Percentiles rank a stretch among this genome's conserved stretches.
Conservation (phyloP, 2,329 filamentous ascomycete genomes). For the Alternaria longipes region DNA sequence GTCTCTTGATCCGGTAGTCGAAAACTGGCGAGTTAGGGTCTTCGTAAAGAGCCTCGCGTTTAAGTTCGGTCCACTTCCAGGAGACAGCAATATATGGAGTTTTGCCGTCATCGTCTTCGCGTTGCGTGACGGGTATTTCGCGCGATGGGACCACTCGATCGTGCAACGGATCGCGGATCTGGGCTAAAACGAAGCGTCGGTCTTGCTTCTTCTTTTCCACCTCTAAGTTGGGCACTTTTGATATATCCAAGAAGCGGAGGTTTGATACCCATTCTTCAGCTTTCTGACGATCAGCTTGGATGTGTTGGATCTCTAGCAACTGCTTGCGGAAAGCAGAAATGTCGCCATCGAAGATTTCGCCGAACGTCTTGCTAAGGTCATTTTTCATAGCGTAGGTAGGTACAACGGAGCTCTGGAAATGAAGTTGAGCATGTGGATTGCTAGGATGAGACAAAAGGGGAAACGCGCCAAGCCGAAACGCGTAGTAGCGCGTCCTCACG, state of each 20-base stretch:
- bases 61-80: constrained; percentile 21
- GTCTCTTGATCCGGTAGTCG: constrained; percentile 19
- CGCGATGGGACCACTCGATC: background rate
- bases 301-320: constrained; percentile 23
- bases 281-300: constrained; percentile 14
- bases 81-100: constrained; percentile 28
- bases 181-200: background rate
- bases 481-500: constrained; percentile 4
- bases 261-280: constrained; percentile 21
- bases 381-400: constrained; percentile 18
- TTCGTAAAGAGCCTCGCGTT: background rate
- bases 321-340: constrained; percentile 19
- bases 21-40: constrained; percentile 6
- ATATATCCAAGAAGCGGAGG: constrained; percentile 29
- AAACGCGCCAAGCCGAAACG: background rate
- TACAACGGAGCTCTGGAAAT: background rate
- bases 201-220: background rate
- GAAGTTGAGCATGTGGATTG: background rate
- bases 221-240: constrained; percentile 12
- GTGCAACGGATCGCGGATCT: background rate
- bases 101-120: constrained; percentile 5
- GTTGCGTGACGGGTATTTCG: constrained; percentile 2
- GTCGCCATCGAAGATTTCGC: constrained; percentile 27
- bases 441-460: background rate
- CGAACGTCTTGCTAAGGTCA: constrained; percentile 26